These are phyloP conservation scores for Epithemia pelagica DNA, from an alignment of 108 stramenopile species.

Conservation along the genomic window DNA sequence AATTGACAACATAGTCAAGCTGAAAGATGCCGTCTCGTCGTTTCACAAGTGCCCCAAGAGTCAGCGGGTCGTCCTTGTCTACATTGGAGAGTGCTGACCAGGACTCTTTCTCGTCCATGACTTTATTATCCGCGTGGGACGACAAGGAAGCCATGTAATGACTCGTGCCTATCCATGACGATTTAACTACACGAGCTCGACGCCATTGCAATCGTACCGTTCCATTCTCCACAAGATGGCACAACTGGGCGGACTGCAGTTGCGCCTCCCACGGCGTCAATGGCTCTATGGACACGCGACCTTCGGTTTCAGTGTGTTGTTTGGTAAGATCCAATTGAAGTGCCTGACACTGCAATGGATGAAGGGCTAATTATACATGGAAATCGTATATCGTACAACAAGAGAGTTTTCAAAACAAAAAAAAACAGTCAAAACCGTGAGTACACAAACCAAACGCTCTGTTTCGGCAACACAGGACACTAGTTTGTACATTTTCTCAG, in stretches of 20 bases:
- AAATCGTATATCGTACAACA: no score
- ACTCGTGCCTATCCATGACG: neutral
- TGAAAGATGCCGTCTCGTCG: neutral
- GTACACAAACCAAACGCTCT: neutral
- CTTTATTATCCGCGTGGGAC: no score
- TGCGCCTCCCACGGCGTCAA: neutral
- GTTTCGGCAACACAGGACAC: no score
- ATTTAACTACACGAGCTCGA: neutral
- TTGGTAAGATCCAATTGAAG: neutral
- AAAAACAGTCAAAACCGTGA: no score
- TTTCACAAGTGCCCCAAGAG: neutral
- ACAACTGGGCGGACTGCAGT: neutral
- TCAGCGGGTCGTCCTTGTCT: neutral
- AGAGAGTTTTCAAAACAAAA: no score
- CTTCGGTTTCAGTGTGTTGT: neutral
- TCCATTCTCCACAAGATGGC: neutral
- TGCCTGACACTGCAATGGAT: neutral
- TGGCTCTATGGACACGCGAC: neutral
- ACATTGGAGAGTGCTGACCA: neutral
- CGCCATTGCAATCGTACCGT: neutral
- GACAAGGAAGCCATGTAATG: neutral
- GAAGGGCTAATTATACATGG: no score
- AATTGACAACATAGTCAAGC: neutral
- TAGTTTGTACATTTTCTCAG: conserved; percentile 28
- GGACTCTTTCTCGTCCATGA: no score